Evolutionary conservation across 148 eudicot species (phyloP).

Genomic region (Rhododendron ovatum): DNA sequence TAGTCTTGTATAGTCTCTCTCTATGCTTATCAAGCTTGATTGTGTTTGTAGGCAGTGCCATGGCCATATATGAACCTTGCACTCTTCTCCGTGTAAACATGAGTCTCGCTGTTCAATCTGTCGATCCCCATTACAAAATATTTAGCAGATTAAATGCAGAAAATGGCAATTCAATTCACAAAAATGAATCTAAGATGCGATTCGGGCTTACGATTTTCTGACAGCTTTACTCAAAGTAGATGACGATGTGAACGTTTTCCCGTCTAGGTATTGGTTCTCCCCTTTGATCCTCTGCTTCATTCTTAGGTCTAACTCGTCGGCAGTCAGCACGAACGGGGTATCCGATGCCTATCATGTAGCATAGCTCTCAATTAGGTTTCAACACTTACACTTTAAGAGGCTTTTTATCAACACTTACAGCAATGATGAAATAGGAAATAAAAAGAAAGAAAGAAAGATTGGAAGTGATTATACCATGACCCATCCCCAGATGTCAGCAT

Average conservation of each 20-base stretch:
- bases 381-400: too few species aligned
- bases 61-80: slow-evolving; percentile 93
- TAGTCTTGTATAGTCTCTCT: slow-evolving; percentile 1
- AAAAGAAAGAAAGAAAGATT: not conserved
- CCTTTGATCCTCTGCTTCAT: slow-evolving; percentile 70
- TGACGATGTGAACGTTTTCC: slow-evolving; percentile 71
- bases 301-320: slow-evolving; percentile 71
- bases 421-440: too few species aligned
- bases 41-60: slow-evolving; percentile 46
- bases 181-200: not conserved
- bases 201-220: slow-evolving; percentile 59
- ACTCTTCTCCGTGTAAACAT: slow-evolving; percentile 76
- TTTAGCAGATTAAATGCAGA: not conserved
- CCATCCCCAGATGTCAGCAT: slow-evolving; percentile 99
- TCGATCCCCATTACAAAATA: not conserved
- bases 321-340: slow-evolving; percentile 41
- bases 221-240: slow-evolving; percentile 91
- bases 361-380: not conserved
- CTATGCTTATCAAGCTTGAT: slow-evolving; percentile 27
- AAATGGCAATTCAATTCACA: not conserved
- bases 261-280: slow-evolving; percentile 76
- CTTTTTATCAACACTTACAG: too few species aligned
- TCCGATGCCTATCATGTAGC: slow-evolving; percentile 63
- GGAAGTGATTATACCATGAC: slow-evolving; percentile 57
- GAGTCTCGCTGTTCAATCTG: slow-evolving; percentile 79